phyloP scores from a whole-genome alignment of 371 early-diverging fungal species.

The Rhizopus delemar region DNA sequence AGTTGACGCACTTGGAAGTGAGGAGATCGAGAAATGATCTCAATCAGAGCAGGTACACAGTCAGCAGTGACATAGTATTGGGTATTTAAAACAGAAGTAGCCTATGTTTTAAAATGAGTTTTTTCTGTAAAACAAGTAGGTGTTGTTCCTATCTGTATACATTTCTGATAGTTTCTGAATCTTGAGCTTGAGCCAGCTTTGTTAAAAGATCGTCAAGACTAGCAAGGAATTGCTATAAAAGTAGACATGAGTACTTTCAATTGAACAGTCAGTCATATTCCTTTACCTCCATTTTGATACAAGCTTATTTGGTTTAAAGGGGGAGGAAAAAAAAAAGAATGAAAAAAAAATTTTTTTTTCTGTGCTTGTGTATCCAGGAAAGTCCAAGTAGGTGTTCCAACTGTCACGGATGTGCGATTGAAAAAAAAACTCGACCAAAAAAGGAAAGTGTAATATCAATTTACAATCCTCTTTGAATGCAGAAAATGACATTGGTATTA shows the following conservation, averaged over 20 bases:
- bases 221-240: slow-evolving; percentile 40
- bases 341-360: background rate
- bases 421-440: too few relatives aligned
- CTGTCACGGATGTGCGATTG: background rate
- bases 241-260: background rate
- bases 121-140: background rate
- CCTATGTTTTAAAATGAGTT: slow-evolving; percentile 32
- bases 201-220: slow-evolving; percentile 46
- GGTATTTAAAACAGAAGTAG: slow-evolving; percentile 66
- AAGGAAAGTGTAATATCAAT: too few relatives aligned
- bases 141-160: slow-evolving; percentile 20
- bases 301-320: background rate
- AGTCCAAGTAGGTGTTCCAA: too few relatives aligned
- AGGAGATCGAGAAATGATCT: slow-evolving; percentile 61
- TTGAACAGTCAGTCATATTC: too few relatives aligned
- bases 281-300: slow-evolving; percentile 8
- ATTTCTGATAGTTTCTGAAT: slow-evolving; percentile 51
- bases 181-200: slow-evolving; percentile 46
- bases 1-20: slow-evolving; percentile 77
- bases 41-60: slow-evolving; percentile 74
- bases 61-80: slow-evolving; percentile 63
- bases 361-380: background rate
- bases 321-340: slow-evolving; percentile 1
- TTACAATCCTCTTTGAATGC: too few relatives aligned
- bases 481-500: too few relatives aligned